A percentile compares a stretch with the other conserved stretches of the same genome.
phyloP scores from a whole-genome alignment of 2,329 filamentous ascomycete species.

The Botryotinia globosa region DNA sequence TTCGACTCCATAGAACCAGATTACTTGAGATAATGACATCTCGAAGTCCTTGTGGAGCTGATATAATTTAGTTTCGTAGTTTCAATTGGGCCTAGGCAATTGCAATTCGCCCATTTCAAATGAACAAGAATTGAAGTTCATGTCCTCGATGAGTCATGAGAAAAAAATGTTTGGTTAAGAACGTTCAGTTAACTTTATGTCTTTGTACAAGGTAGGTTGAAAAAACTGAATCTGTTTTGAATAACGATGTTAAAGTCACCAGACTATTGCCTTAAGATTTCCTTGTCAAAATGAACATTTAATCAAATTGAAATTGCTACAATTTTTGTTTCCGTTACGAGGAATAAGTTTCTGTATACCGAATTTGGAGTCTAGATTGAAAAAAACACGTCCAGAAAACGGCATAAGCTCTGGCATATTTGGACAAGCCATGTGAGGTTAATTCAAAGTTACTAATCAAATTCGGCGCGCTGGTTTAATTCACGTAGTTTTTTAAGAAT shows the following conservation, averaged over 20 bases:
- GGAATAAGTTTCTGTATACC: no score
- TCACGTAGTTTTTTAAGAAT: neutral
- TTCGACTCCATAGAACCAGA: rapidly evolving
- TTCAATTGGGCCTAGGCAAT: neutral
- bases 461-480: neutral
- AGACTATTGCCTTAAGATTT: neutral
- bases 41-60: neutral
- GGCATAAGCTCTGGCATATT: no score
- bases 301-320: no score
- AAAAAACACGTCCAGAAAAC: no score
- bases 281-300: no score
- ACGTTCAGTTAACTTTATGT: neutral
- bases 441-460: neutral
- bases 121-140: neutral
- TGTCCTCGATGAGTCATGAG: rapidly evolving
- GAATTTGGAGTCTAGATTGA: no score
- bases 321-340: no score
- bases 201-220: neutral
- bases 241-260: neutral
- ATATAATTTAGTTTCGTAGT: neutral
- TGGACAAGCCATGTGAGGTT: no score
- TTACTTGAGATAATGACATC: neutral
- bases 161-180: no score
- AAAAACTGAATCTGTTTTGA: neutral
- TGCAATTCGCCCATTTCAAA: rapidly evolving